These are phyloP conservation scores for Inosperma sp. DNA, from an alignment of 768 basidiomycete species.

Conservation along the genomic window DNA sequence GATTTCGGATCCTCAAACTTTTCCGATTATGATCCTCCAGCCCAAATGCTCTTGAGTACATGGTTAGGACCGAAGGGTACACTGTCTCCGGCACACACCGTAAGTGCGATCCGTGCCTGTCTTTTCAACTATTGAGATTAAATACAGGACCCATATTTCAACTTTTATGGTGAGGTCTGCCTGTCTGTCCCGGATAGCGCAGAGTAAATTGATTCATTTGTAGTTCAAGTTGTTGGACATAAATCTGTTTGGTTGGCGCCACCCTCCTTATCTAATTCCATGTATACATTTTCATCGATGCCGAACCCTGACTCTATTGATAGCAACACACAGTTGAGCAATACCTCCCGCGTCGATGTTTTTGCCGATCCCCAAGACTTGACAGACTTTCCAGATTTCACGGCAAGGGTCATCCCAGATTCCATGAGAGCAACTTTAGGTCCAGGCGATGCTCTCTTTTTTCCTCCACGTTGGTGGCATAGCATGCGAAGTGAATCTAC, in stretches of 20 bases:
- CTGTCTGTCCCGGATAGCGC: slow-evolving; percentile 3
- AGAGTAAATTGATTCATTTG: slow-evolving; percentile 9
- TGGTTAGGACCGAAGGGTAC: slow-evolving; percentile 84
- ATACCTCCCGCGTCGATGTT: slow-evolving; percentile 82
- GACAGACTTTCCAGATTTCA: slow-evolving; percentile 47
- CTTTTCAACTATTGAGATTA: slow-evolving; percentile 10
- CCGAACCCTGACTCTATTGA: slow-evolving; percentile 21
- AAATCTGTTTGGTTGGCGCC: slow-evolving; percentile 94
- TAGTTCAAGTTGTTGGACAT: slow-evolving; percentile 83
- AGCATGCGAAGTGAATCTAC: slow-evolving; percentile 78
- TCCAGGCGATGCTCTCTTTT: slow-evolving; percentile 83
- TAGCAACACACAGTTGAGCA: slow-evolving; percentile 50
- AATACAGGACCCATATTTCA: slow-evolving; percentile 85
- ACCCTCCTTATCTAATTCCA: slow-evolving; percentile 46
- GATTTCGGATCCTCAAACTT: slow-evolving; percentile 43
- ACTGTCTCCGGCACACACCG: slow-evolving; percentile 86
- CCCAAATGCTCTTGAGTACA: slow-evolving; percentile 63
- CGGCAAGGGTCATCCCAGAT: slow-evolving; percentile 48
- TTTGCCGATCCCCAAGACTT: slow-evolving; percentile 39
- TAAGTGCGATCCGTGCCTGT: slow-evolving; percentile 26
- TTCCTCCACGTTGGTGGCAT: slow-evolving; percentile 96
- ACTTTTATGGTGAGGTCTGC: slow-evolving; percentile 65
- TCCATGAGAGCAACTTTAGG: slow-evolving; percentile 61
- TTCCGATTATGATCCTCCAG: slow-evolving; percentile 61
- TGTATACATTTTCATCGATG: slow-evolving; percentile 53